Percentiles rank a stretch among this genome's conserved stretches.
Conservation (phyloP, 2,329 filamentous ascomycete species). For the Fusarium veterinarium region DNA sequence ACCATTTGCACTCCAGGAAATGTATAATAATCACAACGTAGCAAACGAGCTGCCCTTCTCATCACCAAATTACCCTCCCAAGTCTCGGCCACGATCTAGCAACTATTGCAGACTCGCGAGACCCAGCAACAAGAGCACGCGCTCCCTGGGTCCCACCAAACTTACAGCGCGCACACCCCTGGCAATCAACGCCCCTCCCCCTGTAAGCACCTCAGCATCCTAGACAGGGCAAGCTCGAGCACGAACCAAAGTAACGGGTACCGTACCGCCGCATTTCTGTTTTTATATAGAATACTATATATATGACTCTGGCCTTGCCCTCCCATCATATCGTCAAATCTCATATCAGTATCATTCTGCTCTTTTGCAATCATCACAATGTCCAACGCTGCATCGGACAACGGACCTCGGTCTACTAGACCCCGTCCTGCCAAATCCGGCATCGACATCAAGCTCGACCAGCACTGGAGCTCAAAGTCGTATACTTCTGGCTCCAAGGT, state of each 20-base stretch:
- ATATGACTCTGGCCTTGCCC: slow-evolving; percentile 36
- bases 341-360: slow-evolving; percentile 32
- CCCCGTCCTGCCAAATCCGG: slow-evolving; percentile 45
- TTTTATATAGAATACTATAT: slow-evolving; percentile 39
- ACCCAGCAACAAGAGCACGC: slow-evolving; percentile 33
- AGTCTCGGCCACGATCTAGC: slow-evolving; percentile 36
- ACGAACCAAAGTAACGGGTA: slow-evolving; percentile 42
- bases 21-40: neutral
- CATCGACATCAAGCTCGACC: slow-evolving; percentile 62
- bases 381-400: slow-evolving; percentile 42
- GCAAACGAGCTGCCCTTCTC: neutral
- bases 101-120: slow-evolving; percentile 33
- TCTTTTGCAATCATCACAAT: slow-evolving; percentile 37
- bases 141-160: slow-evolving; percentile 19
- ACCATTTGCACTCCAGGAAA: neutral
- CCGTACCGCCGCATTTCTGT: slow-evolving; percentile 30
- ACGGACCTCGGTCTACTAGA: slow-evolving; percentile 35
- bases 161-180: slow-evolving; percentile 25
- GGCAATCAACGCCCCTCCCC: slow-evolving; percentile 26
- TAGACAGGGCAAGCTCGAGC: slow-evolving; percentile 31
- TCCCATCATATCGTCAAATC: slow-evolving; percentile 23
- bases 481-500: slow-evolving; percentile 67
- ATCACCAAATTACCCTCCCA: slow-evolving; percentile 28
- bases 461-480: slow-evolving; percentile 65
- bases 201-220: slow-evolving; percentile 35